Conservation (phyloP, 495 filamentous ascomycete species). For the Trichoderma asperelloides region DNA sequence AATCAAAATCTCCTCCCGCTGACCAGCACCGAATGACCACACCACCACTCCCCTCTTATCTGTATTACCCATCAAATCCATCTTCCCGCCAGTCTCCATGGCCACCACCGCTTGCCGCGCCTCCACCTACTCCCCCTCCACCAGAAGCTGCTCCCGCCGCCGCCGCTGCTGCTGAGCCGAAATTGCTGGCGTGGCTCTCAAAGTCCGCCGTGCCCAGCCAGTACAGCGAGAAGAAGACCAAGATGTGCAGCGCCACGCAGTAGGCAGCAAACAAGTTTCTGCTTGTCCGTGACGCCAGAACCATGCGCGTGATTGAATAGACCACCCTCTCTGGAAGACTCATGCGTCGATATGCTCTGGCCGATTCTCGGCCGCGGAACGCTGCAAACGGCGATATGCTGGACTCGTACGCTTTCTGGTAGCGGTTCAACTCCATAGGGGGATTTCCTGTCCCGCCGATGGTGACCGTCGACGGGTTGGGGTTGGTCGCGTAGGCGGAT, state of each 20-base stretch:
- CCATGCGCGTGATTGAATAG: slow-evolving; percentile 82
- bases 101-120: slow-evolving; percentile 9
- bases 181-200: slow-evolving; percentile 26
- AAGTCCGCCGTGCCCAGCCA: slow-evolving; percentile 56
- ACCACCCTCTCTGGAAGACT: slow-evolving; percentile 80
- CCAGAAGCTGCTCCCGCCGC: slow-evolving; percentile 16
- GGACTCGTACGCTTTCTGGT: slow-evolving; percentile 87
- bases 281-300: slow-evolving; percentile 82
- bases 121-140: slow-evolving; percentile 15
- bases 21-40: too few species aligned
- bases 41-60: neutral
- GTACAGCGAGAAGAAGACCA: slow-evolving; percentile 80
- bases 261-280: slow-evolving; percentile 94
- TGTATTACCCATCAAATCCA: slow-evolving; percentile 3
- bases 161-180: slow-evolving; percentile 25
- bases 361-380: slow-evolving; percentile 84
- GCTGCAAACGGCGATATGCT: slow-evolving; percentile 93
- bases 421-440: slow-evolving; percentile 70
- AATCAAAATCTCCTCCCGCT: neutral
- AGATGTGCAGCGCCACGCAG: slow-evolving; percentile 76
- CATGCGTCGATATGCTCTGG: slow-evolving; percentile 92
- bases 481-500: slow-evolving; percentile 58
- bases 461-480: slow-evolving; percentile 61
- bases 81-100: slow-evolving; percentile 11
- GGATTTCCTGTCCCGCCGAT: slow-evolving; percentile 41